Conservation (phyloP, 768 basidiomycete species). For the Pleurotus tuber-regium region DNA sequence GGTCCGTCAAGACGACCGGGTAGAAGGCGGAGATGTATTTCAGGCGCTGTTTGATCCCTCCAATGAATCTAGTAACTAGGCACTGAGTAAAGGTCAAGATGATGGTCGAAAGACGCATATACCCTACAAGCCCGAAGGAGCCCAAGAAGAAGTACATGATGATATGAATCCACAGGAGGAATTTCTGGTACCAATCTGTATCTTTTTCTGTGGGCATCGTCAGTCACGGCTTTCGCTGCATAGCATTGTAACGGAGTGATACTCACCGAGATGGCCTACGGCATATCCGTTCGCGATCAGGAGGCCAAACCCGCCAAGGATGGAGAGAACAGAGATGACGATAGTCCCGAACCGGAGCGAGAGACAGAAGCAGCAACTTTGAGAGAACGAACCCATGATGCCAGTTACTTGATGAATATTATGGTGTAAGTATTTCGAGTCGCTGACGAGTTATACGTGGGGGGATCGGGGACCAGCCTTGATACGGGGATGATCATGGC, state of each 20-base stretch:
- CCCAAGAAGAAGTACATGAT: slow-evolving; percentile 9
- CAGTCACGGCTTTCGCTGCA: neutral
- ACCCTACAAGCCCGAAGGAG: slow-evolving; percentile 5
- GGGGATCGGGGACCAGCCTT: slow-evolving; percentile 5
- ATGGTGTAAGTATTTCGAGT: no score
- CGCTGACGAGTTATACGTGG: slow-evolving; percentile 2
- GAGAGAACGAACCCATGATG: slow-evolving; percentile 7
- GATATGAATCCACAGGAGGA: slow-evolving; percentile 6
- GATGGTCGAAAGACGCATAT: neutral
- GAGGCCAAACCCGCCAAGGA: neutral
- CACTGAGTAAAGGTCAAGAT: neutral
- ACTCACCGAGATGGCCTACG: neutral
- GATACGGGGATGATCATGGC: neutral
- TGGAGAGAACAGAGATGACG: neutral
- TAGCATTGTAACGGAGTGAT: neutral
- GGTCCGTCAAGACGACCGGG: neutral
- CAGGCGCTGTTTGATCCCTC: slow-evolving; percentile 5
- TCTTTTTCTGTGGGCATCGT: neutral
- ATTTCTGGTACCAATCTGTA: slow-evolving; percentile 6
- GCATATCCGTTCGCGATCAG: neutral
- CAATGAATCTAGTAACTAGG: neutral
- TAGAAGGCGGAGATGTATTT: slow-evolving; percentile 4
- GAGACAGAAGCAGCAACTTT: slow-evolving; percentile 7
- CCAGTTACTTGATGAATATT: no score
- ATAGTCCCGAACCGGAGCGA: slow-evolving; percentile 4